Conservation (phyloP, 306 rosid species). For the Glycine latifolia region DNA sequence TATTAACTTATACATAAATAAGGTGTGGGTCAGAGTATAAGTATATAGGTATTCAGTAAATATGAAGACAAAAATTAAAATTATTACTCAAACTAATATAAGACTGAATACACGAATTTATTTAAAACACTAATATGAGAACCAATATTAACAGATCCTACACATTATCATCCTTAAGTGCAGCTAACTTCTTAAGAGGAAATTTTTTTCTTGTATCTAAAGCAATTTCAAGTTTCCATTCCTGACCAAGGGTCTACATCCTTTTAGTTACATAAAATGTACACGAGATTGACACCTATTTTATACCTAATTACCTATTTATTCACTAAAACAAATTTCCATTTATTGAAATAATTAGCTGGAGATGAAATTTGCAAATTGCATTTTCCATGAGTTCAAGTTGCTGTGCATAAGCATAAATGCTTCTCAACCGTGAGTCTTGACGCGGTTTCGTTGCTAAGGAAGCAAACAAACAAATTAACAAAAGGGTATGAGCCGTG, state of each 20-base stretch:
- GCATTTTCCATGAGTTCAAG: not conserved
- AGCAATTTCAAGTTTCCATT: not conserved
- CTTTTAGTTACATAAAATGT: not conserved
- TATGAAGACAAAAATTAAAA: too few species aligned
- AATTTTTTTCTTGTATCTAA: constrained; percentile 39
- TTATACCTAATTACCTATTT: constrained; percentile 8
- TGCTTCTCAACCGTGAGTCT: constrained; percentile 14
- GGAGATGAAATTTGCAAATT: constrained; percentile 26
- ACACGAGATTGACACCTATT: constrained; percentile 26
- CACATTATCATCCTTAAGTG: too few species aligned
- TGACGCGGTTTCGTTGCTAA: constrained; percentile 64
- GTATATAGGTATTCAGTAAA: too few species aligned
- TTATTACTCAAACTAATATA: too few species aligned
- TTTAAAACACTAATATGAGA: too few species aligned
- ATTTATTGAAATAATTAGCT: not conserved
- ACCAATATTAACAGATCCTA: too few species aligned
- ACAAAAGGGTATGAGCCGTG: not conserved
- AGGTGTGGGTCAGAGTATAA: too few species aligned
- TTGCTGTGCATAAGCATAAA: not conserved
- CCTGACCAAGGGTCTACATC: not conserved
- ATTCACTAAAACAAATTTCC: not conserved
- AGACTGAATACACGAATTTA: too few species aligned
- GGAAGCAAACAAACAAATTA: constrained; percentile 45
- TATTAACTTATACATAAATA: too few species aligned
- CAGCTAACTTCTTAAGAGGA: too few species aligned